Percentiles rank a stretch among this genome's conserved stretches.
phyloP scores from a whole-genome alignment of 164 flowering plant genomes.

The Sedum album region DNA sequence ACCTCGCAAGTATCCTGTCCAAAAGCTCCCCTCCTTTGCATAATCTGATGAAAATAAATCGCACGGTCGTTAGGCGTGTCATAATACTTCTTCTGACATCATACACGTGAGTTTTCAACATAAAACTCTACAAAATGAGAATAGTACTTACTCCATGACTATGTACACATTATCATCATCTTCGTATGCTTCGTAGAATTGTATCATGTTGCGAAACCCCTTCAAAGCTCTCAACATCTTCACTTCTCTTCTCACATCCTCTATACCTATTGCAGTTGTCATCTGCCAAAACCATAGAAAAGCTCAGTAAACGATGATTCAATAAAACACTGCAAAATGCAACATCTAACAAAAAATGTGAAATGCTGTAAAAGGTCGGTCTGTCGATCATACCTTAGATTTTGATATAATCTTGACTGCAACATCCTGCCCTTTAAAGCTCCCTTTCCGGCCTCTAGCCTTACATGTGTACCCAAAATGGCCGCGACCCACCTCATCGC shows the following conservation, averaged over 20 bases:
- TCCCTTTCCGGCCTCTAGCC: slow-evolving; percentile 1
- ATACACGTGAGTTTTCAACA: no score
- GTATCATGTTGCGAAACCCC: slow-evolving; percentile 9
- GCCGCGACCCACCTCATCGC: slow-evolving; percentile 10
- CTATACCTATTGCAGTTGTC: slow-evolving; percentile 10
- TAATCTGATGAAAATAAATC: slow-evolving; percentile 12
- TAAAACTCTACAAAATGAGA: no score
- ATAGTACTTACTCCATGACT: slow-evolving; percentile 10
- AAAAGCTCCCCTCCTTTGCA: slow-evolving; percentile 20
- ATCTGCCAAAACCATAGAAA: neutral
- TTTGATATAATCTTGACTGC: slow-evolving; percentile 10
- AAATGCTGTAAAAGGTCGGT: neutral
- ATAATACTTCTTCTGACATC: no score
- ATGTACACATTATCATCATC: slow-evolving; percentile 12
- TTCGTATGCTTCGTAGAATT: slow-evolving; percentile 11
- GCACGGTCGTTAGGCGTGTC: no score
- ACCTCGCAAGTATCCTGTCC: slow-evolving; percentile 18
- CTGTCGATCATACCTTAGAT: neutral
- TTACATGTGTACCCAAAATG: slow-evolving; percentile 11
- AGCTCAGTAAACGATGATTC: neutral
- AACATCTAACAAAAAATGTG: no score
- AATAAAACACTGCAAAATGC: no score
- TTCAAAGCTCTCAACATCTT: slow-evolving; percentile 12
- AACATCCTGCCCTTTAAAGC: slow-evolving; percentile 8
- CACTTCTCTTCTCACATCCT: slow-evolving; percentile 14